These are phyloP conservation scores for Leptographium radiaticola DNA, from an alignment of 2,329 filamentous ascomycete species.

Conservation along the genomic window DNA sequence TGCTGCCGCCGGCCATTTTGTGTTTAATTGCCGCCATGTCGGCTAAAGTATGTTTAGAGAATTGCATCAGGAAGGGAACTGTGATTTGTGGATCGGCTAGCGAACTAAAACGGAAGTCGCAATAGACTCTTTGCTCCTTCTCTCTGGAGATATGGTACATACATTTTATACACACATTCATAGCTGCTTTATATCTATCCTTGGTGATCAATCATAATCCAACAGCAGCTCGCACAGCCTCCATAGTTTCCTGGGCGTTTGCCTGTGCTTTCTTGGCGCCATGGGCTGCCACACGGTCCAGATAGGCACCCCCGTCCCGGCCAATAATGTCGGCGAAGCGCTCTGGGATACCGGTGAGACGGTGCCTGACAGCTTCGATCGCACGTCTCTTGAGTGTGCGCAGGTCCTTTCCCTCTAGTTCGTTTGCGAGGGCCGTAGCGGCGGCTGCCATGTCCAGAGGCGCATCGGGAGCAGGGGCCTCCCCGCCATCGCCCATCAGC, in stretches of 20 bases:
- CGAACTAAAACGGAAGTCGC: not conserved
- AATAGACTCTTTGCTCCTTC: not conserved
- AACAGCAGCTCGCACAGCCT: conserved; percentile 34
- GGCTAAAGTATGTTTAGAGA: not conserved
- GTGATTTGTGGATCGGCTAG: not conserved
- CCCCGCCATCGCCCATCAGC: conserved; percentile 22
- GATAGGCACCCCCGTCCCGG: conserved; percentile 17
- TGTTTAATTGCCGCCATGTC: not conserved
- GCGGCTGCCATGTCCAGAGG: not conserved
- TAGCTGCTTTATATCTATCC: not conserved
- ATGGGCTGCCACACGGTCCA: conserved; percentile 39
- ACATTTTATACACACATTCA: too few relatives aligned
- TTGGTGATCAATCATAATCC: conserved; percentile 24
- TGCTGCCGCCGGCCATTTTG: too few relatives aligned
- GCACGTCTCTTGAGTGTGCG: conserved; percentile 51
- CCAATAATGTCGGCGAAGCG: conserved; percentile 39
- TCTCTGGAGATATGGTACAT: not conserved
- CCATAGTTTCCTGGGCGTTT: conserved; percentile 48
- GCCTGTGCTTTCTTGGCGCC: conserved; percentile 48
- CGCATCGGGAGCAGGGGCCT: not conserved
- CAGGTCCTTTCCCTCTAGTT: conserved; percentile 29
- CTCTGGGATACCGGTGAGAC: conserved; percentile 40
- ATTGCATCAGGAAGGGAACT: not conserved
- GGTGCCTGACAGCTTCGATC: conserved; percentile 39
- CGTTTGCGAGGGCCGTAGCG: conserved; percentile 8